Conservation (phyloP, 306 rosid species). For the Abrus precatorius region DNA sequence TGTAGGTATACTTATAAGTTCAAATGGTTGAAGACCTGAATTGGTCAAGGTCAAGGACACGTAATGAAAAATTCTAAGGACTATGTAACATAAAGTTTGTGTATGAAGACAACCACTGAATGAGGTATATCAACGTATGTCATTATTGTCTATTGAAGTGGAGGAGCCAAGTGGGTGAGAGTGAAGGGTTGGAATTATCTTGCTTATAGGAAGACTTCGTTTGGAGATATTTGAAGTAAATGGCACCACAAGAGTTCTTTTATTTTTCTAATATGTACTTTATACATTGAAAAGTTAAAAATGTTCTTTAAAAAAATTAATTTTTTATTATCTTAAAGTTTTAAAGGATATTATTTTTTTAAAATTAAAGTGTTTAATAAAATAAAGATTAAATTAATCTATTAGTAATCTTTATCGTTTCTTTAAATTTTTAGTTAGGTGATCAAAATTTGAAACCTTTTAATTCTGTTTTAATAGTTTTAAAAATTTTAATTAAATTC, state of each 20-base stretch:
- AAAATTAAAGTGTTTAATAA: too few relatives aligned
- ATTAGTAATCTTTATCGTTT: too few relatives aligned
- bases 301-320: too few relatives aligned
- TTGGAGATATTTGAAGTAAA: neutral
- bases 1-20: neutral
- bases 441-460: too few relatives aligned
- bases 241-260: neutral
- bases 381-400: too few relatives aligned
- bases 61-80: neutral
- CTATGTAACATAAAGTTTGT: neutral
- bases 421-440: too few relatives aligned
- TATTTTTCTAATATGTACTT: too few relatives aligned
- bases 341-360: too few relatives aligned
- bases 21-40: neutral
- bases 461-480: too few relatives aligned
- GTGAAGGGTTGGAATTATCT: neutral
- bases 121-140: neutral
- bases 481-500: too few relatives aligned
- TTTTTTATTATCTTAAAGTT: too few relatives aligned
- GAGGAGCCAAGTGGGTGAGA: neutral
- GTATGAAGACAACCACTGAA: neutral
- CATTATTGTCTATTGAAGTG: neutral
- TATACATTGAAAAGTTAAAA: too few relatives aligned
- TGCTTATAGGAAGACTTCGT: neutral
- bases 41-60: neutral